Conservation (phyloP, 148 eudicot species). For the Vaccinium vitisidaea region DNA sequence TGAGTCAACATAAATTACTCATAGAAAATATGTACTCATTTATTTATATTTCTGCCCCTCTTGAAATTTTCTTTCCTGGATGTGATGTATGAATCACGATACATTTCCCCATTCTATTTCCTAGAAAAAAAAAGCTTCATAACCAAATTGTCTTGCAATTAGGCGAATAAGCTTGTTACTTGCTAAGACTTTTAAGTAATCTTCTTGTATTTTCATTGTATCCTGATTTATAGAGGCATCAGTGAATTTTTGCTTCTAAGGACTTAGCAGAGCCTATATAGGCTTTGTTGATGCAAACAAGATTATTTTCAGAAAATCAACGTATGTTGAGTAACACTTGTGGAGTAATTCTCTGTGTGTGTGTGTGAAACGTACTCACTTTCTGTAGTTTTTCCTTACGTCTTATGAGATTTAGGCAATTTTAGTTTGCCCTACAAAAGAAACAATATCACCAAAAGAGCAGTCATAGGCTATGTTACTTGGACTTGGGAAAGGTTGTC, state of each 20-base stretch:
- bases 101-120: background rate
- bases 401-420: no score
- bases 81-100: background rate
- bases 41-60: background rate
- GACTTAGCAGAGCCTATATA: background rate
- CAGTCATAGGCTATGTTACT: no score
- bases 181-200: background rate
- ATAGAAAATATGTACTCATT: background rate
- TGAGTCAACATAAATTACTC: background rate
- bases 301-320: background rate
- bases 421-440: no score
- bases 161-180: background rate
- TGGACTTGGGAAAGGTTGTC: no score
- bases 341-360: no score
- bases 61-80: background rate
- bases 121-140: background rate
- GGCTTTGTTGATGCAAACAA: background rate
- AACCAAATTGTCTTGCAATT: background rate
- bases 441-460: no score
- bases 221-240: background rate
- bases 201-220: background rate
- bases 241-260: background rate
- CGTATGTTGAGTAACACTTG: background rate
- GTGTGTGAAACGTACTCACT: no score
- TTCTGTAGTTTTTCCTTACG: no score